phyloP scores from a whole-genome alignment of 2,329 filamentous ascomycete species.

The Rhexocercosporidium sp. region DNA sequence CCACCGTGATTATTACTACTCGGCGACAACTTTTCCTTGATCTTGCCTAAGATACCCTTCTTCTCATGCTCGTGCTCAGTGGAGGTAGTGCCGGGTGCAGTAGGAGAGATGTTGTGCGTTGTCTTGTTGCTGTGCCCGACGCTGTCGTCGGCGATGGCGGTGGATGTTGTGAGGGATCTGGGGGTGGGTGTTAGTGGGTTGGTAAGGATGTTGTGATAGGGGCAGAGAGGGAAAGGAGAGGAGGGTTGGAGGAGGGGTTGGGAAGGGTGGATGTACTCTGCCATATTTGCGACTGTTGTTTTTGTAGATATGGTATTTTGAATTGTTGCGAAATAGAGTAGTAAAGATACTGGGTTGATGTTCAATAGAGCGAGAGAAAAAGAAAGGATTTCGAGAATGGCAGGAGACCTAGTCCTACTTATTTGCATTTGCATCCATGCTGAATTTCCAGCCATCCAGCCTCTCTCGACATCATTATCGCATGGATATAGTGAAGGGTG shows the following conservation, averaged over 20 bases:
- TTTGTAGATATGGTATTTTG: neutral
- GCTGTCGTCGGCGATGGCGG: neutral
- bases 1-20: neutral
- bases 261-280: neutral
- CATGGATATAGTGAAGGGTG: neutral
- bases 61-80: conserved; percentile 3
- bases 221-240: no score
- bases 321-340: neutral
- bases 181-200: neutral
- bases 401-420: neutral
- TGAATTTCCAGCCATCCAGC: neutral
- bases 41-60: conserved; percentile 12
- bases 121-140: conserved; percentile 1
- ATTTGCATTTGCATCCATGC: no score
- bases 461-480: neutral
- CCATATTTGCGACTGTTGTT: neutral
- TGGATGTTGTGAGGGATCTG: conserved; percentile 2
- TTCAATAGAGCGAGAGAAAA: neutral
- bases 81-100: neutral
- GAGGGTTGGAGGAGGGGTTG: neutral
- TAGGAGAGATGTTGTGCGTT: neutral
- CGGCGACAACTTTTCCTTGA: conserved; percentile 16
- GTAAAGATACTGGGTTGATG: neutral
- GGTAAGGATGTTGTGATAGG: neutral
- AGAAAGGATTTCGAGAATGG: neutral